phyloP scores from a whole-genome alignment of 495 filamentous ascomycete species.

The Aspergillus cavernicola region DNA sequence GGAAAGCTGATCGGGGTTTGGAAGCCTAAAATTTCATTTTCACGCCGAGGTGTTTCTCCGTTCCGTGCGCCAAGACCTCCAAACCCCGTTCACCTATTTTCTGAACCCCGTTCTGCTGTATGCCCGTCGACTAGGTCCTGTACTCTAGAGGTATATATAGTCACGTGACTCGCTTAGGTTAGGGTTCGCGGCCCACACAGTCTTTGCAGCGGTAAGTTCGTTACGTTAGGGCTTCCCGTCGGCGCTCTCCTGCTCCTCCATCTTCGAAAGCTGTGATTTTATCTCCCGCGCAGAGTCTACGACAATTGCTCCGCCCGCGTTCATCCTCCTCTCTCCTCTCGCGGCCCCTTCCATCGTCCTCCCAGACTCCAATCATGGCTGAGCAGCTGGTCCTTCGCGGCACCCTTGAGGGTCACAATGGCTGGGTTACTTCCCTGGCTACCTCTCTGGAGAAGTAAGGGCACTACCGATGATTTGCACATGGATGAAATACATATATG shows the following conservation, averaged over 20 bases:
- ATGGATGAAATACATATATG: conserved; percentile 10
- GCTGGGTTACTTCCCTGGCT: conserved; percentile 74
- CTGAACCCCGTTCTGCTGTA: too few species aligned
- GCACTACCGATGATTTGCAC: conserved; percentile 15
- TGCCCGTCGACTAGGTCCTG: too few species aligned
- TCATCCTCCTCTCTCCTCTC: conserved; percentile 36
- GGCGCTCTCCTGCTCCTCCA: conserved; percentile 35
- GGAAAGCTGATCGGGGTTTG: too few species aligned
- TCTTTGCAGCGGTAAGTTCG: conserved; percentile 27
- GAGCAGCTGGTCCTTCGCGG: conserved; percentile 97
- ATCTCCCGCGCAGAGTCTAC: conserved; percentile 45
- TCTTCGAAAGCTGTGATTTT: conserved; percentile 39
- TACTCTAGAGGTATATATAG: too few species aligned
- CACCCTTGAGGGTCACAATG: conserved; percentile 93
- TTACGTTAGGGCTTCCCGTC: conserved; percentile 37
- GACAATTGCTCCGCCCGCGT: conserved; percentile 45
- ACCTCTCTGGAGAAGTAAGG: conserved; percentile 98
- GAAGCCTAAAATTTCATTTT: too few species aligned
- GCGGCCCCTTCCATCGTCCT: conserved; percentile 40
- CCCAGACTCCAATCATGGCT: conserved; percentile 62
- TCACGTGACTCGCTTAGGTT: conserved; percentile 40
- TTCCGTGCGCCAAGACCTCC: too few species aligned
- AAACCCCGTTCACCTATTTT: too few species aligned
- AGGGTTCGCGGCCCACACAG: conserved; percentile 40
- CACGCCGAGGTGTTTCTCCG: too few species aligned